A percentile compares a stretch with the other conserved stretches of the same genome.
phyloP scores from a whole-genome alignment of 192 early-diverging fungal species.

The Linnemannia zychae region DNA sequence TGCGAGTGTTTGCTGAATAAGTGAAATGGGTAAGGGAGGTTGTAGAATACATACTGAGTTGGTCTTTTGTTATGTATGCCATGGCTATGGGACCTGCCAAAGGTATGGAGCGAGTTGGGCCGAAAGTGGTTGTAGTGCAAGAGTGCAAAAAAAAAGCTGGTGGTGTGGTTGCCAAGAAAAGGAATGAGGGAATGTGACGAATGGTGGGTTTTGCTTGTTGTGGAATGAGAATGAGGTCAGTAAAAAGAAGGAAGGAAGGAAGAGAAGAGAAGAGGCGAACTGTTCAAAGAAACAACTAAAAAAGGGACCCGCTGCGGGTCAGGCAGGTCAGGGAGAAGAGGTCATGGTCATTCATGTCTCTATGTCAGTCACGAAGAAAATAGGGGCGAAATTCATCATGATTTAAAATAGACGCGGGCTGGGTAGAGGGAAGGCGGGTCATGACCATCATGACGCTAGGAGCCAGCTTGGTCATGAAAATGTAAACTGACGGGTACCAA shows the following conservation, averaged over 20 bases:
- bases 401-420: background rate
- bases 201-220: background rate
- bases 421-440: background rate
- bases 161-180: background rate
- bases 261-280: background rate
- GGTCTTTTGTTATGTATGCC: constrained; percentile 48
- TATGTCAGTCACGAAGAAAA: background rate
- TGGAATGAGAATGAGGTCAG: background rate
- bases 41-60: constrained; percentile 31
- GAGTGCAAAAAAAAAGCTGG: background rate
- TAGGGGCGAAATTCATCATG: constrained; percentile 1
- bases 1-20: background rate
- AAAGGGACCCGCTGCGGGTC: background rate
- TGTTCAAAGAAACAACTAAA: constrained; percentile 4
- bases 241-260: background rate
- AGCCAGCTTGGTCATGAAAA: background rate
- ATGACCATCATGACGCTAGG: background rate
- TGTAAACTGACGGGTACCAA: too few species aligned
- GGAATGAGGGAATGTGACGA: constrained; percentile 9
- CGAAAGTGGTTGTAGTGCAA: background rate
- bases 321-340: background rate
- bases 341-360: constrained; percentile 9
- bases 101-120: background rate
- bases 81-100: background rate
- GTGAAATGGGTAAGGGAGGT: background rate